phyloP scores from a whole-genome alignment of 495 filamentous ascomycete genomes.

The Bryoglossum gracile region DNA sequence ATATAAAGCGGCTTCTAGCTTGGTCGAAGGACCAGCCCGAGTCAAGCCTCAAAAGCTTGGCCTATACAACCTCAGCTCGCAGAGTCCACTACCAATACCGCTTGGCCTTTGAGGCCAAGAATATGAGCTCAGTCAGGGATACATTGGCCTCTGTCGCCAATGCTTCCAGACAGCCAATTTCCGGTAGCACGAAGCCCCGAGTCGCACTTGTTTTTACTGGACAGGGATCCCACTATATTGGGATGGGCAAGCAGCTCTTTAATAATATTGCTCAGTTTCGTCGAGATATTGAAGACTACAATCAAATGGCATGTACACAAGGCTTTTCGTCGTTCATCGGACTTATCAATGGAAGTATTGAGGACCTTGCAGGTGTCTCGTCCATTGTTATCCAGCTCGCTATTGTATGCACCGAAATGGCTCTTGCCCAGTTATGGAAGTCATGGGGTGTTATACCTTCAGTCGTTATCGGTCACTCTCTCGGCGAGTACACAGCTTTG shows the following conservation, averaged over 20 bases:
- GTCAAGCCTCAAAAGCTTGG: conserved; percentile 47
- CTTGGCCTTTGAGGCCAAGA: conserved; percentile 53
- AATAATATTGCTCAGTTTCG: conserved; percentile 60
- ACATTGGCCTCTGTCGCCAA: conserved; percentile 34
- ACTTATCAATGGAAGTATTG: conserved; percentile 56
- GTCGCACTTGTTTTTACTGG: conserved; percentile 66
- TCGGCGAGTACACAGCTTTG: conserved; percentile 83
- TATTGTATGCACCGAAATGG: conserved; percentile 75
- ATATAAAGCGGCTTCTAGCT: conserved; percentile 39
- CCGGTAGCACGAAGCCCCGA: conserved; percentile 26
- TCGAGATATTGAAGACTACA: conserved; percentile 60
- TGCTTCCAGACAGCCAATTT: conserved; percentile 41
- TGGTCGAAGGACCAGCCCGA: conserved; percentile 50
- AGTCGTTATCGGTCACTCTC: conserved; percentile 78
- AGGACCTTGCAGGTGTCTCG: conserved; percentile 51
- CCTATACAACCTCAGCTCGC: conserved; percentile 78
- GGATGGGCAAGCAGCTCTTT: conserved; percentile 66
- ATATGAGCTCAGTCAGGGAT: conserved; percentile 38
- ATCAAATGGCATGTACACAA: conserved; percentile 59
- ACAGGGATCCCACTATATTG: conserved; percentile 58
- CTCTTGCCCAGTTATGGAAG: conserved; percentile 70
- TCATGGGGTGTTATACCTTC: conserved; percentile 71
- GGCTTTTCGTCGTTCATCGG: conserved; percentile 62
- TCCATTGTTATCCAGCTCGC: conserved; percentile 75
- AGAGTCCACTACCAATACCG: conserved; percentile 77